These are phyloP conservation scores for Chytriomyces sp. DNA, from an alignment of 192 early-diverging fungal genomes.

Conservation along the genomic window DNA sequence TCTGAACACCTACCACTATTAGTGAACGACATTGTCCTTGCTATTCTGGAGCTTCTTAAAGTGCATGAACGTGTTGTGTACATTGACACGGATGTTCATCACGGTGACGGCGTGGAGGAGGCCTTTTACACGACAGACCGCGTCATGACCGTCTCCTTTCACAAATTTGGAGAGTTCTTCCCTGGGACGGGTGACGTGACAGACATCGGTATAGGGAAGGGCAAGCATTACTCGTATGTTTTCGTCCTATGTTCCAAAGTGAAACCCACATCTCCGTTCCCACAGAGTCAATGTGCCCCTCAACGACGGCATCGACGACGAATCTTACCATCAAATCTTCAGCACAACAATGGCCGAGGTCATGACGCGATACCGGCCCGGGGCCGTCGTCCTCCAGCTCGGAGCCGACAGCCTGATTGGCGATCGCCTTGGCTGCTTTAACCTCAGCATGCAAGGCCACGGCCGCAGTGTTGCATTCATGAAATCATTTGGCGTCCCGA, in stretches of 20 bases:
- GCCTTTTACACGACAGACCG: constrained; percentile 89
- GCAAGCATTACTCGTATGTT: constrained; percentile 93
- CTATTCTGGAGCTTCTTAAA: constrained; percentile 83
- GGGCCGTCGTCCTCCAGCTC: constrained; percentile 95
- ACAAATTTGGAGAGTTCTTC: constrained; percentile 96
- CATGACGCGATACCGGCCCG: constrained; percentile 92
- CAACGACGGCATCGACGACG: constrained; percentile 77
- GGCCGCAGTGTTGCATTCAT: constrained; percentile 93
- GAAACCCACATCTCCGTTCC: not conserved
- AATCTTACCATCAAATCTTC: constrained; percentile 69
- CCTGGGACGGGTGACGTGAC: constrained; percentile 96
- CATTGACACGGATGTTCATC: constrained; percentile 97
- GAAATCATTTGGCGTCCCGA: constrained; percentile 88
- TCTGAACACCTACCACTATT: not conserved
- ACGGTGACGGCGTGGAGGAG: constrained; percentile 93
- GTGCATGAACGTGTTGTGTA: constrained; percentile 58
- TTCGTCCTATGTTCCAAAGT: constrained; percentile 6
- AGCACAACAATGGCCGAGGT: constrained; percentile 82
- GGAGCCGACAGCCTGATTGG: constrained; percentile 95
- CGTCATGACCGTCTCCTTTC: constrained; percentile 97
- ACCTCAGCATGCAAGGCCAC: constrained; percentile 90
- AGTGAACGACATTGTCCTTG: constrained; percentile 96
- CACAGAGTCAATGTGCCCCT: constrained; percentile 26
- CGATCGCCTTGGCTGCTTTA: constrained; percentile 94
- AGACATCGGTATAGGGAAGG: constrained; percentile 90